Evolutionary conservation across 108 stramenopile genomes (phyloP).

Genomic region (Mediolabrus comicus): DNA sequence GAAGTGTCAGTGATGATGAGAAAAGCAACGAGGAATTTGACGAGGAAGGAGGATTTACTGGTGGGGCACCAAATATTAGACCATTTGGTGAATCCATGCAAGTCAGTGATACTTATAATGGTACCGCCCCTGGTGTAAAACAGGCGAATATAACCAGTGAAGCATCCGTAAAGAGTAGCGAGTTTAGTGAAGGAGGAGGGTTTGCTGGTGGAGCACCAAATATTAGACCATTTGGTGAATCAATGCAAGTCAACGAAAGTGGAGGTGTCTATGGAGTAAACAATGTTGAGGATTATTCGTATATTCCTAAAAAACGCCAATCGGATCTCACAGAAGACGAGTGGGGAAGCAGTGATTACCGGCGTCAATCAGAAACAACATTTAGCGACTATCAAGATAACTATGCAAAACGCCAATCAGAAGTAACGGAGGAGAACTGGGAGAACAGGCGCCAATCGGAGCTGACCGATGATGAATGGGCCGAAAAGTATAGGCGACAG

Average conservation of each 20-base stretch:
- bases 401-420: not conserved
- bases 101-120: not conserved
- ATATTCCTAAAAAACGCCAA: not conserved
- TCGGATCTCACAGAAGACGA: not conserved
- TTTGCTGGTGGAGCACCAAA: not conserved
- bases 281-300: not conserved
- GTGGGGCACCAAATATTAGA: not conserved
- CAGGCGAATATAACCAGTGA: too few species aligned
- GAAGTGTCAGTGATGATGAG: not conserved
- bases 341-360: not conserved
- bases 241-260: not conserved
- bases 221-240: not conserved
- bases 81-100: not conserved
- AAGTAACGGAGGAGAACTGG: not conserved
- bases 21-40: not conserved
- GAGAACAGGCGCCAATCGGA: not conserved
- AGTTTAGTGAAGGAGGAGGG: not conserved
- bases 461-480: not conserved
- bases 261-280: not conserved
- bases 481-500: not conserved
- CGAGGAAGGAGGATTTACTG: constrained; percentile 1
- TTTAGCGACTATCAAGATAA: not conserved
- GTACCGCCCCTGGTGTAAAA: not conserved
- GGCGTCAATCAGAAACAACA: not conserved
- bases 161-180: not conserved